Evolutionary conservation across 805 yeast species (phyloP), one percentile per base, ranked within the genome.

Genomic region (Kluyveromyces lactis): DNA sequence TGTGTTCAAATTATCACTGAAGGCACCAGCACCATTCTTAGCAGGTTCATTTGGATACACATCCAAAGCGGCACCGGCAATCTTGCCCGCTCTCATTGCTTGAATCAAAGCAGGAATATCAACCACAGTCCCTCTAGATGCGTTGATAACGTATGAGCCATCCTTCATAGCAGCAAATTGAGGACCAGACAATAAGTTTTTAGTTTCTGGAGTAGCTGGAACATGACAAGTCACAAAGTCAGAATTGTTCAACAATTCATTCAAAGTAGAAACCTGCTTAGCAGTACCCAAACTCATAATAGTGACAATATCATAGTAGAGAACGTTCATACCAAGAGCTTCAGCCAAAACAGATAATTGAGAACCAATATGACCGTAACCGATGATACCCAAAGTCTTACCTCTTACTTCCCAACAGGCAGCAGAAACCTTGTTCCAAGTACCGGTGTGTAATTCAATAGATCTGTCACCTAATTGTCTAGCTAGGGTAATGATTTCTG

Each of bases 361-460:
- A 36, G 97, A 70, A 54, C 98, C 98, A 68, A 92, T 92, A 66
- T 92, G 98, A 55, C 98, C 98, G 58, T 92, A 92, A 52, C 98
- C 98, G 29, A 92, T 73, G 56, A 92, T 92, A 46, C 98, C 98
- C 54, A 92, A 73, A 36, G 98, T 90, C 67, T 92, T 92, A 51
- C 98, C 98, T 70, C 98, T 84, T 52, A 92, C 89, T 69, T 92
- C 98, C 97, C 97, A 92, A 70, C 98, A 92, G 65, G 77, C 87
- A 50, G 86, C 73, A 55, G 84, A 72, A 53, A 90, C 97, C 71
- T 92, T 92, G 72, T 92, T 92, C 98, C 98, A 92, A 46, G 90
- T 80, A 49, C 97, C 97, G 40, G 90, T 76, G 71, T 90, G 98
- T 71, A 92, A 62, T 71, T 92, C 98, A 50, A 82, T 81, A 26